Evolutionary conservation across 78 protist genomes (phyloP), one percentile per base, ranked within the genome.

Genomic region (Anaeramoeba ignava): DNA sequence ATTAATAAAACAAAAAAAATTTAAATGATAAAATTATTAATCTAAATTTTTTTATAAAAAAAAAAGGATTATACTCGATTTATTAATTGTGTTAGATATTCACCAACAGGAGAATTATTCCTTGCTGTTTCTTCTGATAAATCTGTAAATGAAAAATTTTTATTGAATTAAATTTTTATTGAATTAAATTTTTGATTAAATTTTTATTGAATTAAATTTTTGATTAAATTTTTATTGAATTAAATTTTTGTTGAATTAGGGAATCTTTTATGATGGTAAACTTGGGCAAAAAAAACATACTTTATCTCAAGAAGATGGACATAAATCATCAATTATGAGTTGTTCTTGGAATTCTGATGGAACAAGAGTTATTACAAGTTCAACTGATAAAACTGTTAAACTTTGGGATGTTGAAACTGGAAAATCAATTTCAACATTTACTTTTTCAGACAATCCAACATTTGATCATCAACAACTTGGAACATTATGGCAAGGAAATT

Each of bases 1-100:
- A 23, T 1, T 3, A 2, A 3, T 3, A 12, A 34, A 84, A 33
- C 33, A 67, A 17, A 17, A 33, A 33, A 31, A 78, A 67, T 79
- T 84, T 2, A 79, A 31, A 3, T 8, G 81, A 40, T 3, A 39
- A 41, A 17, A 80, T n/a, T 81, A 12, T 3, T 78, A 82, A 27
- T 80, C 37, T 27, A 27, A 27, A 80, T 33, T 31, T 27, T 80
- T 80, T 27, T 80, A 41, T n/a, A 80, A 42, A 27, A 27, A 80
- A 0, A 0, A 2, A 68, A 41, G 80, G 93, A 85, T 33, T 88
- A 84, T 87, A 84, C 81, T 3, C 87, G 91, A 68, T 89, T 87
- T 54, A 93, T 93, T 85, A 94, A 89, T 91, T 85, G 92, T 78
- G 92, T 92, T 39, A 89, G 95, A 79, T 93, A 88, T 89, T 68